phyloP scores from a whole-genome alignment of 805 yeast species.

The Yarrowia phangngaensis region DNA sequence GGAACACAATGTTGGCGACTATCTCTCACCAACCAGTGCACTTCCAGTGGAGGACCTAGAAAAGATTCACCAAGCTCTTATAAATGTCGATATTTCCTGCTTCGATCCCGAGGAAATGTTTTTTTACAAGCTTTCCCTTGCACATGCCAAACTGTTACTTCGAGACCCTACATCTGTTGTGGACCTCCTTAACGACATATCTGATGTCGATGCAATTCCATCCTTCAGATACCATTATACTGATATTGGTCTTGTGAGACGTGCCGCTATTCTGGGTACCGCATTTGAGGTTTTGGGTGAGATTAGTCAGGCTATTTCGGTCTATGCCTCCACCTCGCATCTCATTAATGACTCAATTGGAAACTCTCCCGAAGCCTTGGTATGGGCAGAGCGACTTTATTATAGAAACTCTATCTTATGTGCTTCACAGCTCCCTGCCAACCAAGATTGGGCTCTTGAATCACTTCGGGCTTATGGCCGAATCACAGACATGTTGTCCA shows the following conservation, averaged over 20 bases:
- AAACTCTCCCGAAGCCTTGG: conserved; percentile 42
- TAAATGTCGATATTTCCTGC: conserved; percentile 2
- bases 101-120: conserved; percentile 27
- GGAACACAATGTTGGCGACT: conserved; percentile 20
- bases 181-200: conserved; percentile 22
- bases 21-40: conserved; percentile 13
- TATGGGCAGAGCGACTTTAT: conserved; percentile 43
- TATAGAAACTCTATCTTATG: conserved; percentile 29
- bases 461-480: conserved; percentile 28
- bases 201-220: conserved; percentile 24
- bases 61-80: conserved; percentile 3
- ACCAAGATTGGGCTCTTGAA: conserved; percentile 27
- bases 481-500: conserved; percentile 26
- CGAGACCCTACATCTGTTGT: conserved; percentile 29
- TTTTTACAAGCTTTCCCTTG: conserved; percentile 28
- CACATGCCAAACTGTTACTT: conserved; percentile 30
- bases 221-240: conserved; percentile 29
- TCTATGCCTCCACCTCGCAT: conserved; percentile 26
- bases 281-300: conserved; percentile 31
- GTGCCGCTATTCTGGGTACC: conserved; percentile 33
- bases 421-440: conserved; percentile 25
- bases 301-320: conserved; percentile 30
- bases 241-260: conserved; percentile 29
- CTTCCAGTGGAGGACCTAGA: conserved; percentile 6
- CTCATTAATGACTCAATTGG: conserved; percentile 29